Evolutionary conservation across 495 filamentous ascomycete genomes (phyloP).

Genomic region (Aspergillus bertholletiae): DNA sequence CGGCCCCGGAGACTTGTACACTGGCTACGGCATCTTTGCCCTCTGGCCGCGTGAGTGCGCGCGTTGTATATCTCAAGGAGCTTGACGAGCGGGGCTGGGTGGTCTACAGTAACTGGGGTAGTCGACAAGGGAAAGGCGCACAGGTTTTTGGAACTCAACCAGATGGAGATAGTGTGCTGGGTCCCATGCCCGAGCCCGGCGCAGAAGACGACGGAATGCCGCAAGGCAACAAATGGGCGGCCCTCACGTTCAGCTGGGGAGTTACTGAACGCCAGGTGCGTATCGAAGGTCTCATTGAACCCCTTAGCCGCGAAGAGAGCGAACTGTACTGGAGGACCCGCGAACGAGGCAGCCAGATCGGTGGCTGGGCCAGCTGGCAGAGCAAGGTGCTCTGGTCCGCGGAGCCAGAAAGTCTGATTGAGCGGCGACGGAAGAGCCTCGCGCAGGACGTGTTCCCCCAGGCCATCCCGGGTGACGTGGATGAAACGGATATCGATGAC

Average conservation of each 20-base stretch:
- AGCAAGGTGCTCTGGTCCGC: constrained; percentile 61
- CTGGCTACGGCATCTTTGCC: constrained; percentile 84
- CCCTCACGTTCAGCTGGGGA: constrained; percentile 51
- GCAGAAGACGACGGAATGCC: constrained; percentile 10
- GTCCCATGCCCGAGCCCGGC: constrained; percentile 28
- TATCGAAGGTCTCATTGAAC: constrained; percentile 71
- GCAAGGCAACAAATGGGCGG: constrained; percentile 41
- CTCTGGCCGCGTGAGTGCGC: constrained; percentile 76
- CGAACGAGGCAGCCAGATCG: constrained; percentile 74
- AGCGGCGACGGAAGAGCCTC: constrained; percentile 30
- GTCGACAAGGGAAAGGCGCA: constrained; percentile 42
- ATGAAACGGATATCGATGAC: constrained; percentile 58
- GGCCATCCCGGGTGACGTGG: constrained; percentile 50
- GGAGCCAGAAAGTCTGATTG: constrained; percentile 23
- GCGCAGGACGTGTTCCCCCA: constrained; percentile 31
- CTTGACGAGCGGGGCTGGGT: constrained; percentile 70
- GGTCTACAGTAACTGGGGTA: constrained; percentile 90
- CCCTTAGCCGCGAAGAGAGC: constrained; percentile 67
- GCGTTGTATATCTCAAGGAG: constrained; percentile 90
- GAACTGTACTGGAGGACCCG: constrained; percentile 85
- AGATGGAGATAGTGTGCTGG: constrained; percentile 7
- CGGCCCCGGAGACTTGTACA: constrained; percentile 70
- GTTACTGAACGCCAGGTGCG: constrained; percentile 80
- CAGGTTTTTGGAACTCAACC: constrained; percentile 36
- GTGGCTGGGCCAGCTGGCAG: constrained; percentile 92